Evolutionary conservation across 805 yeast genomes (phyloP), one percentile per base, ranked within the genome.

Genomic region (Komagataella mondaviorum): DNA sequence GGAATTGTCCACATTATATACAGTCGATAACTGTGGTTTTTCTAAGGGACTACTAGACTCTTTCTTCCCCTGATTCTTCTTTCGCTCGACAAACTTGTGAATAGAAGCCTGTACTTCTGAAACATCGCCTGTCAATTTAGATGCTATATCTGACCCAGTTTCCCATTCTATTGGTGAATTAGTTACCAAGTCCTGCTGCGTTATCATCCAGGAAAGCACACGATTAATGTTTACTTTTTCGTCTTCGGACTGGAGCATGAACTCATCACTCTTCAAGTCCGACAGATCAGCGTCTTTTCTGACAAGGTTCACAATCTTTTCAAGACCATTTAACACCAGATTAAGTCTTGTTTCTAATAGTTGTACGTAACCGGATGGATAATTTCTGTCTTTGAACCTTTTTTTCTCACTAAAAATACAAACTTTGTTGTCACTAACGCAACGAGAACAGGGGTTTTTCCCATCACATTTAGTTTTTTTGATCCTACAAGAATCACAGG

Each of bases 391-490:
- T 52, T 70, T 75, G 49, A 68, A 66, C 55, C 73, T 75, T 60
- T 72, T 75, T 59, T 79, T 71, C 54, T 80, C 82, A 2, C 80
- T 74, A 59, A 77, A 80, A 2, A 78, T 73, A 60, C 85, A 80
- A 36, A 79, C 70, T 59, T 77, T 78, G 62, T 80, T 80, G 55
- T 78, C 83, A 6, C 69, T 64, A 6, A 69, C 60, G 59, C 85
- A 80, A 51, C 77, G 70, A 44, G 73, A 71, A 56, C 85, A 80
- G 0, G 85, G 85, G 55, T 76, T 76, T 49, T 72, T 71, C 18
- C 85, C 85, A 53, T 78, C 80, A 60, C 85, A 80, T 55, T 79
- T 80, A 4, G 83, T 79, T 64, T 80, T 80, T 59, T 79, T 80
- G 52, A 79, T 69, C 46, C 85, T 67, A 60, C 85, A 80, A 50